phyloP scores from a whole-genome alignment of 129 eudicot species.

The Lonicera japonica region DNA sequence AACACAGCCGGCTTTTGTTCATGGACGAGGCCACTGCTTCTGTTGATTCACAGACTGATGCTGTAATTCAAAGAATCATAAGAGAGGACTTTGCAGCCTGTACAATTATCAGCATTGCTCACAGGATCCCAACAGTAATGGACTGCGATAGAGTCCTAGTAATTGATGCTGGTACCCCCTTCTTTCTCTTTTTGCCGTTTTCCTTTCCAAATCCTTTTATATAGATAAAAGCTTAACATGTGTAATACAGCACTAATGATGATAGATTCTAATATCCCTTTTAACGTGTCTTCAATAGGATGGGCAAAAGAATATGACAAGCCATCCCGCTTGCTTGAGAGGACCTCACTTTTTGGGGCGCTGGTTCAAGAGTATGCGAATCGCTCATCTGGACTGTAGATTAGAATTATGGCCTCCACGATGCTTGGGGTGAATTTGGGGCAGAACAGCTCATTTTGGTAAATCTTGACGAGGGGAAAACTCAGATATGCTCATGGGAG shows the following conservation, averaged over 20 bases:
- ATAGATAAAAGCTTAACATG: too few species aligned
- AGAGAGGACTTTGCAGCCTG: conserved; percentile 75
- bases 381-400: conserved; percentile 51
- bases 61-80: conserved; percentile 81
- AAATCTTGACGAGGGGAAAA: too few species aligned
- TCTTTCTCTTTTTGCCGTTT: neutral
- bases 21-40: conserved; percentile 99
- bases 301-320: conserved; percentile 57
- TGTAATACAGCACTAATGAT: too few species aligned
- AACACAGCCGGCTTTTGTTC: conserved; percentile 64
- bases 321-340: conserved; percentile 58
- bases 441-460: too few species aligned
- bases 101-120: conserved; percentile 94
- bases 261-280: neutral
- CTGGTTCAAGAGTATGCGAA: conserved; percentile 79
- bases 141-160: conserved; percentile 92
- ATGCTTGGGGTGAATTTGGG: too few species aligned
- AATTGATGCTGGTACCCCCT: conserved; percentile 63
- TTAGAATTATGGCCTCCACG: neutral
- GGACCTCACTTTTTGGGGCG: conserved; percentile 69
- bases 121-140: conserved; percentile 97
- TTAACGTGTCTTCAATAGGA: conserved; percentile 29
- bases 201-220: too few species aligned
- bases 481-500: too few species aligned
- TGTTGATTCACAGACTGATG: conserved; percentile 89